Base-by-base conservation (phyloP, 768 basidiomycete species). In the Crucibulum laeve region DNA sequence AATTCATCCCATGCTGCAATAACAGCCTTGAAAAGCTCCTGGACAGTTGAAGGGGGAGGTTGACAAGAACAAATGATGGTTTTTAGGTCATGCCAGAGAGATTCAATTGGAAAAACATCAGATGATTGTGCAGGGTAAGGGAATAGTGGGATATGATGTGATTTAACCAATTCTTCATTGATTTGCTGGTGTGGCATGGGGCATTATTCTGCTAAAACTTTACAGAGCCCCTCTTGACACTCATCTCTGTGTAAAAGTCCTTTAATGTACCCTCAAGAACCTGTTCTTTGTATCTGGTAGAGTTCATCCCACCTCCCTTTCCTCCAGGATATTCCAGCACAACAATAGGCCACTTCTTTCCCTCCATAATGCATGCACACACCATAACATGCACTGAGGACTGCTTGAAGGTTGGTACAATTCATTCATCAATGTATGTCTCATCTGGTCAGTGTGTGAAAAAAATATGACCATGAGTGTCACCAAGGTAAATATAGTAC, bases 301-400 rank as follows among this genome's bases (percentile, higher is more conserved):
- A 42, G 25, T 47, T 54, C 48, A 57, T 56, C 22, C 59, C 49
- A 11, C 57, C 56, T 25, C 53, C 57, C 34, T 50, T 53, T 15
- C 59, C 55, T 18, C 57, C 56, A n/a, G 51, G 58, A 44, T 59
- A 56, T 28, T 62, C 56, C 13, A 62, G 42, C 32, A 59, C 53
- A 43, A 59, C 43, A 35, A 62, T 59, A 63, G 3, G 61, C 50
- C 55, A 63, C n/a, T n/a, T n/a, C n/a, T n/a, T n/a, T n/a, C n/a
- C n/a, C n/a, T n/a, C n/a, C n/a, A n/a, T n/a, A n/a, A n/a, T n/a
- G n/a, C n/a, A n/a, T n/a, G n/a, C n/a, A n/a, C n/a, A n/a, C n/a
- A n/a, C n/a, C n/a, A n/a, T 62, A 7, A 61, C 55, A 24, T 50
- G 34, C 2, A 54, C 25, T n/a, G 53, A 24, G 7, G 58, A 58